A percentile compares a stretch with the other conserved stretches of the same genome.
These are phyloP conservation scores for Neopestalotiopsis clavispora DNA, from an alignment of 2,329 filamentous ascomycete species.

Conservation along the genomic window DNA sequence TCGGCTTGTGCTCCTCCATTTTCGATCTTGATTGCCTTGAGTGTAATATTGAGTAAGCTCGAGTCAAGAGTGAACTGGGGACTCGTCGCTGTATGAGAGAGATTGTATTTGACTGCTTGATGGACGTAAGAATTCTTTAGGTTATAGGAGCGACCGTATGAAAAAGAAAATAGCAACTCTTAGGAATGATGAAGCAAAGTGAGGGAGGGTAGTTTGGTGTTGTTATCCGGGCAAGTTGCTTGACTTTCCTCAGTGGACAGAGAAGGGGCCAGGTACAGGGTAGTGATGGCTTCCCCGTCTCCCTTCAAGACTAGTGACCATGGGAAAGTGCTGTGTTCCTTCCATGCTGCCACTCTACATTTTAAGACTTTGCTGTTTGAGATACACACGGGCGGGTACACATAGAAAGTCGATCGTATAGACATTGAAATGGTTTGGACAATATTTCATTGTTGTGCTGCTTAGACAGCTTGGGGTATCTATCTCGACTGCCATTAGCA, in stretches of 20 bases:
- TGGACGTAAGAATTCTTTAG: neutral
- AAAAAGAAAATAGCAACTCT: too few species aligned
- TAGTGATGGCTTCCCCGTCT: too few species aligned
- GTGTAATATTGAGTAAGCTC: neutral
- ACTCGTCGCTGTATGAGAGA: neutral
- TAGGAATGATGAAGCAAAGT: neutral
- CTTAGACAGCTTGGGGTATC: neutral
- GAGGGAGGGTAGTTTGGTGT: neutral
- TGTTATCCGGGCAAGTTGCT: neutral
- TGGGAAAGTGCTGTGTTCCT: too few species aligned
- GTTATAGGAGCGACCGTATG: neutral
- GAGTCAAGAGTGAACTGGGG: neutral
- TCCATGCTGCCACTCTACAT: too few species aligned
- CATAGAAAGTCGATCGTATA: neutral
- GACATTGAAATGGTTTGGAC: neutral
- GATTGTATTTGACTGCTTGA: neutral
- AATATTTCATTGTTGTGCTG: conserved; percentile 1
- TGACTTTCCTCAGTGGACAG: neutral
- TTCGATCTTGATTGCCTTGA: neutral
- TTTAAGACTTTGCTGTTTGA: neutral
- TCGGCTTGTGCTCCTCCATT: neutral
- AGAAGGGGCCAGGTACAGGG: neutral
- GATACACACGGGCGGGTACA: neutral
- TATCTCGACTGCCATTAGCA: conserved; percentile 9
- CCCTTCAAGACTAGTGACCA: too few species aligned